These are phyloP conservation scores for Clathrus columnatus DNA, from an alignment of 768 basidiomycete species.

Conservation along the genomic window DNA sequence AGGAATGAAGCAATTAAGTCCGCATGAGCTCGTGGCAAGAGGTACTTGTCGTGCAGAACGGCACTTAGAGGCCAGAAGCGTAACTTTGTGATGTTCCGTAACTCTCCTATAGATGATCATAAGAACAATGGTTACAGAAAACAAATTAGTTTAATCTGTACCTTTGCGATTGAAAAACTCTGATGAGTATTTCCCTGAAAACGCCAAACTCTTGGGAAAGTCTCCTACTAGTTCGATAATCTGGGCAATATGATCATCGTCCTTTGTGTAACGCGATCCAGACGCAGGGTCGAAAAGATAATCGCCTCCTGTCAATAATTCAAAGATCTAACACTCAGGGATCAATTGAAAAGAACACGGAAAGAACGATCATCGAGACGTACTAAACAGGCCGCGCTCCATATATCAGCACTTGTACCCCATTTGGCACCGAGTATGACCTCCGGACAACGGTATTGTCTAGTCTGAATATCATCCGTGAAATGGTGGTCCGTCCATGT, in stretches of 20 bases:
- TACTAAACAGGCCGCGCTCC: slow-evolving; percentile 93
- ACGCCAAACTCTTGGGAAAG: slow-evolving; percentile 71
- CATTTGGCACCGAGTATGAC: slow-evolving; percentile 95
- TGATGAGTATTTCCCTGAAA: slow-evolving; percentile 84
- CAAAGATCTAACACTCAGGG: slow-evolving; percentile 59
- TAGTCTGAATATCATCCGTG: slow-evolving; percentile 96
- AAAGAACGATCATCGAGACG: slow-evolving; percentile 21
- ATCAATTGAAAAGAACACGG: background rate
- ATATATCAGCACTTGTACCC: slow-evolving; percentile 92
- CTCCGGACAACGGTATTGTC: slow-evolving; percentile 96
- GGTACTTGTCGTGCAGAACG: slow-evolving; percentile 91
- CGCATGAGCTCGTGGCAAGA: slow-evolving; percentile 78
- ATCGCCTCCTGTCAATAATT: slow-evolving; percentile 92
- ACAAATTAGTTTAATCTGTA: slow-evolving; percentile 24
- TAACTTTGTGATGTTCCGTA: slow-evolving; percentile 89
- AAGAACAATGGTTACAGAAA: background rate
- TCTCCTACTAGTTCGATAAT: slow-evolving; percentile 95
- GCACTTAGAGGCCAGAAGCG: slow-evolving; percentile 82
- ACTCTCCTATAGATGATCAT: slow-evolving; percentile 47
- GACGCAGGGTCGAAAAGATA: slow-evolving; percentile 97
- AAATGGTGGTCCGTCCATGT: slow-evolving; percentile 95
- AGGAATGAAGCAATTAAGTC: slow-evolving; percentile 75
- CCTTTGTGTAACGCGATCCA: slow-evolving; percentile 90
- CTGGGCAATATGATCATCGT: slow-evolving; percentile 96
- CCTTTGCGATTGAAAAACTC: slow-evolving; percentile 98